Conservation (phyloP, 2,329 filamentous ascomycete species). For the Pseudocercospora musae region DNA sequence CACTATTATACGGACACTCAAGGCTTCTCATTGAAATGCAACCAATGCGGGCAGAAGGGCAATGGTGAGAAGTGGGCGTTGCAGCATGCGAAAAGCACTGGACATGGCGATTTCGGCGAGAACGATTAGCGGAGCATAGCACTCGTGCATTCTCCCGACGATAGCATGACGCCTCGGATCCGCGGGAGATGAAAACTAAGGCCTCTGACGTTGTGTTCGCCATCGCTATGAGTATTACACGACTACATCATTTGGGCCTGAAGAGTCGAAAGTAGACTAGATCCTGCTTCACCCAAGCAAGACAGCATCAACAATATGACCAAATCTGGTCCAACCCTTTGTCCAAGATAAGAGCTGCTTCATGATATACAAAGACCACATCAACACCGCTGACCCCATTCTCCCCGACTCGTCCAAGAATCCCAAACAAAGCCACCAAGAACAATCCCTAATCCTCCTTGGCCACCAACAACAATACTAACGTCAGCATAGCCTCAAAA, state of each 20-base stretch:
- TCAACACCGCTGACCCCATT: background rate
- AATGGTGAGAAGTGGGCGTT: constrained; percentile 63
- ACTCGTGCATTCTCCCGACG: no score
- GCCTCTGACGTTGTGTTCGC: background rate
- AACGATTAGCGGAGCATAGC: background rate
- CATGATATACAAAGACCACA: background rate
- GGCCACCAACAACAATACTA: background rate
- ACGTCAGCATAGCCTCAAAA: background rate
- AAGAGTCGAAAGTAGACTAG: background rate
- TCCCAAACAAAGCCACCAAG: background rate
- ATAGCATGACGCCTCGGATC: background rate
- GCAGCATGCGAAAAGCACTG: constrained; percentile 60
- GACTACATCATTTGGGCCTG: background rate
- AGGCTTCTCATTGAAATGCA: constrained; percentile 74
- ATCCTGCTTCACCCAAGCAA: background rate
- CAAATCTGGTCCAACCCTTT: background rate
- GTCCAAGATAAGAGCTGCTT: background rate
- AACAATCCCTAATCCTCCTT: background rate
- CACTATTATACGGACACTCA: constrained; percentile 90
- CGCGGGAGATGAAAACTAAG: background rate
- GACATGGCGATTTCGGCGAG: constrained; percentile 56
- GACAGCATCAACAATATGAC: background rate
- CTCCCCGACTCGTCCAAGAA: background rate
- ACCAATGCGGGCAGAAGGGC: constrained; percentile 66
- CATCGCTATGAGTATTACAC: background rate